These are phyloP conservation scores for Phycomyces nitens DNA, from an alignment of 192 early-diverging fungal genomes.

Conservation along the genomic window DNA sequence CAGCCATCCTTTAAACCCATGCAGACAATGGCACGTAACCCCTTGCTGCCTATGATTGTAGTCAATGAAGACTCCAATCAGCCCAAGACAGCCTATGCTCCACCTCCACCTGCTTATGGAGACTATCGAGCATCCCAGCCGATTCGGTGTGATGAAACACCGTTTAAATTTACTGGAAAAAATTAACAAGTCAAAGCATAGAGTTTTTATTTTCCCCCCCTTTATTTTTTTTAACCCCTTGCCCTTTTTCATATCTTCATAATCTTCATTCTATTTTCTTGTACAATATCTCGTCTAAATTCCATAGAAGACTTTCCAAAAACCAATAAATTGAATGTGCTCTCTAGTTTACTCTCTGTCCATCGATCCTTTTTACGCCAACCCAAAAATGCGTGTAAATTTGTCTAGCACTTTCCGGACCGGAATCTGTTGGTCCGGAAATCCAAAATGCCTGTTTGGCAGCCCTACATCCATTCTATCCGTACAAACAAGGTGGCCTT, in stretches of 20 bases:
- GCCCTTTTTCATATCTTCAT: background rate
- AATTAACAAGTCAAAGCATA: background rate
- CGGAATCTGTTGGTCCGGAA: too few relatives aligned
- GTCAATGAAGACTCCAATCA: background rate
- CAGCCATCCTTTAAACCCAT: constrained; percentile 13
- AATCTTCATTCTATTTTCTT: too few relatives aligned
- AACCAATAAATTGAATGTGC: too few relatives aligned
- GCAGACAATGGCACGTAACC: constrained; percentile 6
- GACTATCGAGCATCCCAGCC: constrained; percentile 1
- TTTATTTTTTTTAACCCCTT: background rate
- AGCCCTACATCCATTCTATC: too few relatives aligned
- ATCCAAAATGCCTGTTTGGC: too few relatives aligned
- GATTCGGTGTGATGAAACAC: background rate
- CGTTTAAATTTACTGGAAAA: background rate
- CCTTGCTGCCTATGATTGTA: background rate
- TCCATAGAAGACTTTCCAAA: too few relatives aligned
- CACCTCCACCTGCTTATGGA: constrained; percentile 10
- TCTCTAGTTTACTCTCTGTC: too few relatives aligned
- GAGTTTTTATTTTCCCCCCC: background rate
- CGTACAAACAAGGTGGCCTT: too few relatives aligned
- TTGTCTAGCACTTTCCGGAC: too few relatives aligned
- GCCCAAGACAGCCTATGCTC: constrained; percentile 5
- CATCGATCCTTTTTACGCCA: too few relatives aligned
- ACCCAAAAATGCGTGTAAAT: too few relatives aligned
- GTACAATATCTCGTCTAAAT: too few relatives aligned